phyloP scores from a whole-genome alignment of 2,329 filamentous ascomycete genomes.

The Nemania sp. region DNA sequence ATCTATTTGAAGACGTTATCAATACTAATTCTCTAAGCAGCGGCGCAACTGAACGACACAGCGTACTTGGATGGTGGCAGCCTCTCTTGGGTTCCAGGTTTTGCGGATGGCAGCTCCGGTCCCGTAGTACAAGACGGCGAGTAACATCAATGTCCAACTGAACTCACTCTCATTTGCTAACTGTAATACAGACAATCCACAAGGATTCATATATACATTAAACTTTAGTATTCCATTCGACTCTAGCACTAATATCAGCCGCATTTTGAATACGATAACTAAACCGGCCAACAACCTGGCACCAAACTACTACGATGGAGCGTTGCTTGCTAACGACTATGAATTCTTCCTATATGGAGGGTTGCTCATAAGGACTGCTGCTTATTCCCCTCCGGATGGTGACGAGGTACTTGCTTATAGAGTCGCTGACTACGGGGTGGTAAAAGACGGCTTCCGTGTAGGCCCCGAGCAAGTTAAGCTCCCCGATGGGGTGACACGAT shows the following conservation, averaged over 20 bases:
- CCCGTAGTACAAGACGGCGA: conserved; percentile 47
- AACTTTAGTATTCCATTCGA: conserved; percentile 64
- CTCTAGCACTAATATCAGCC: conserved; percentile 56
- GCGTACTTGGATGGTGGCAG: conserved; percentile 68
- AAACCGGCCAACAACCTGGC: conserved; percentile 57
- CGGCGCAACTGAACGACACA: conserved; percentile 53
- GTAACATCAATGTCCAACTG: conserved; percentile 27
- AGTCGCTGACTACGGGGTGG: conserved; percentile 54
- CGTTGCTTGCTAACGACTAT: conserved; percentile 66
- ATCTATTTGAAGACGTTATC: neutral
- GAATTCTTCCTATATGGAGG: conserved; percentile 70
- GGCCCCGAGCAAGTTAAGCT: conserved; percentile 51
- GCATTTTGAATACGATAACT: conserved; percentile 52
- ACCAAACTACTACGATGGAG: conserved; percentile 65
- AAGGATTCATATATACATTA: conserved; percentile 59
- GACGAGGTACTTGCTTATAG: conserved; percentile 57
- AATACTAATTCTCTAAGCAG: conserved; percentile 44
- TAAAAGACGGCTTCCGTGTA: conserved; percentile 47
- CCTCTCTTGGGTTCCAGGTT: conserved; percentile 57
- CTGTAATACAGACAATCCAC: conserved; percentile 51
- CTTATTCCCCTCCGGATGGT: conserved; percentile 45
- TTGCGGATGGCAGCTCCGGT: conserved; percentile 49
- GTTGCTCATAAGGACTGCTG: conserved; percentile 44
- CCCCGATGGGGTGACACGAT: conserved; percentile 57
- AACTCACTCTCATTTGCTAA: conserved; percentile 8